These are phyloP conservation scores for Colletotrichum eremochloae DNA, from an alignment of 2,329 filamentous ascomycete genomes.

Conservation along the genomic window DNA sequence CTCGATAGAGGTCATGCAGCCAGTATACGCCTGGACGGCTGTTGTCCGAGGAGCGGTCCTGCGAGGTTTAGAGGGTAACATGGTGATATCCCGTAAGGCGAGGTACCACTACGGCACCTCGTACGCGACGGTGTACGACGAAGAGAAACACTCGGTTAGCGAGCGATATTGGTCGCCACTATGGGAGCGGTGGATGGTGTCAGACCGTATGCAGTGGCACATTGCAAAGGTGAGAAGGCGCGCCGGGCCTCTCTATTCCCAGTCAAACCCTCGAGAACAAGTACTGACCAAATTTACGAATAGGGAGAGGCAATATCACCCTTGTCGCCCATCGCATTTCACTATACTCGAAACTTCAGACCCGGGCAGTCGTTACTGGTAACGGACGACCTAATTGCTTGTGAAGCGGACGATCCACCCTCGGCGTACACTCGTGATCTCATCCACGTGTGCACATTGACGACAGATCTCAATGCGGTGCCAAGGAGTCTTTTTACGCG, in stretches of 20 bases:
- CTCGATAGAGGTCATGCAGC: conserved; percentile 84
- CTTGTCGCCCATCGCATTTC: conserved; percentile 81
- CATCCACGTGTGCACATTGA: conserved; percentile 82
- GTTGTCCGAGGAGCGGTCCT: conserved; percentile 84
- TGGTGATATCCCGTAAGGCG: conserved; percentile 81
- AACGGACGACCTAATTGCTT: conserved; percentile 84
- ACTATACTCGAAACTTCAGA: conserved; percentile 88
- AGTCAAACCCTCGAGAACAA: not conserved
- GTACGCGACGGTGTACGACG: conserved; percentile 85
- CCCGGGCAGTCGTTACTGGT: conserved; percentile 82
- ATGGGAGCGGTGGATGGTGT: conserved; percentile 88
- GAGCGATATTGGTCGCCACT: conserved; percentile 85
- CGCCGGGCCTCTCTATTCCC: not conserved
- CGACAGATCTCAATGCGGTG: conserved; percentile 83
- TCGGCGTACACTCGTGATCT: conserved; percentile 71
- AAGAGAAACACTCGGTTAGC: conserved; percentile 77
- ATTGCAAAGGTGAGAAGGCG: conserved; percentile 74
- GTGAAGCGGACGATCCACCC: conserved; percentile 76
- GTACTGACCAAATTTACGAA: conserved; percentile 14
- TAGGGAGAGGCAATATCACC: conserved; percentile 82
- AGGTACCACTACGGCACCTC: conserved; percentile 85
- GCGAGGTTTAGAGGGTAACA: conserved; percentile 80
- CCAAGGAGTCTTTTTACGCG: conserved; percentile 80
- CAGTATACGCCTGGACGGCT: conserved; percentile 85
- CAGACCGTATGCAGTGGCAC: conserved; percentile 88